Evolutionary conservation across 2,329 filamentous ascomycete genomes (phyloP).

Genomic region (Phialophora expanda): DNA sequence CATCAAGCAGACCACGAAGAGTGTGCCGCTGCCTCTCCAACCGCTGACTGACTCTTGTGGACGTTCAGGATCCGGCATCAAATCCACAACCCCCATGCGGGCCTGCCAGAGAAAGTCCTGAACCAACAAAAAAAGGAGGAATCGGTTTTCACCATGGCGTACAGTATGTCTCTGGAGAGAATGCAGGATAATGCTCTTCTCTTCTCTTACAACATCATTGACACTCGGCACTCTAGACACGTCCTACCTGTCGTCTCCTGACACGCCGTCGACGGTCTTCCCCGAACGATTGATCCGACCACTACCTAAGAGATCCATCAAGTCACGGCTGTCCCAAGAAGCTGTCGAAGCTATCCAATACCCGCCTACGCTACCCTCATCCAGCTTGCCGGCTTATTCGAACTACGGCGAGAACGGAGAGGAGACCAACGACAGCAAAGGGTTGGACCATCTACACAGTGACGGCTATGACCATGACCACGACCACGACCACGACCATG

Average conservation of each 20-base stretch:
- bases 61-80: constrained; percentile 4
- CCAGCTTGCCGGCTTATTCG: constrained; percentile 77
- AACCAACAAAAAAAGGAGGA: constrained; percentile 25
- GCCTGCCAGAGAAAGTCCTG: constrained; percentile 25
- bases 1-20: constrained; percentile 2
- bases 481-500: constrained; percentile 40
- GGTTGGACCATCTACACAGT: constrained; percentile 53
- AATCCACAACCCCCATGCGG: constrained; percentile 12
- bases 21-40: background rate
- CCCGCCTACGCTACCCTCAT: constrained; percentile 73
- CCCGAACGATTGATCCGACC: constrained; percentile 92
- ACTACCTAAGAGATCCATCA: constrained; percentile 83
- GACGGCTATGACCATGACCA: constrained; percentile 42
- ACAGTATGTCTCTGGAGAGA: constrained; percentile 29
- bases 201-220: constrained; percentile 19
- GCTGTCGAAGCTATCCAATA: constrained; percentile 81
- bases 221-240: constrained; percentile 46
- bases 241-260: constrained; percentile 60
- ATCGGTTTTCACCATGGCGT: constrained; percentile 31
- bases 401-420: constrained; percentile 64
- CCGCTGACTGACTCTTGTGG: constrained; percentile 3
- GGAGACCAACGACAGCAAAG: constrained; percentile 54
- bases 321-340: constrained; percentile 84
- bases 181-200: background rate
- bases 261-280: constrained; percentile 79